Conservation (phyloP, 176 grass and related monocot species). For the Hordeum marinum region DNA sequence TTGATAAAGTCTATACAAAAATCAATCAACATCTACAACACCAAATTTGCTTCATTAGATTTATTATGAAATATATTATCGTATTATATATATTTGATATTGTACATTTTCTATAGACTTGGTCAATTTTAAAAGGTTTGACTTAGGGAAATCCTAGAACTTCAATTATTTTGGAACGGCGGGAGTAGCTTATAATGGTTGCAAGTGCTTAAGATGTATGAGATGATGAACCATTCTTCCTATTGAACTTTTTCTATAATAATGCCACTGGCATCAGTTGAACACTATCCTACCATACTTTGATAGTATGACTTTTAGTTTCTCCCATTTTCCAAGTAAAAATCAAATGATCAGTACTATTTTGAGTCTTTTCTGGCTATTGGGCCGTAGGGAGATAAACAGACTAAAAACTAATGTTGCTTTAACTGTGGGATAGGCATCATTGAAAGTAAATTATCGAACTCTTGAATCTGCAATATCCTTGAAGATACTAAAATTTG, state of each 20-base stretch:
- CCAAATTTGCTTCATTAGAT: no score
- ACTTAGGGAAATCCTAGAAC: no score
- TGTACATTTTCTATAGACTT: no score
- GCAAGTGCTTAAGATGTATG: not conserved
- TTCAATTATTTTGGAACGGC: no score
- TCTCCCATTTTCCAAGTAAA: not conserved
- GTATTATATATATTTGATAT: no score
- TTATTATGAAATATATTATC: no score
- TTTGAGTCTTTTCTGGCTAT: not conserved
- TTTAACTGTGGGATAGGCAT: not conserved
- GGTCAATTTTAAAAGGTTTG: no score
- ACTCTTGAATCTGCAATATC: not conserved
- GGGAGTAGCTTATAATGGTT: no score
- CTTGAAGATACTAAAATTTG: not conserved
- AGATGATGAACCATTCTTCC: not conserved
- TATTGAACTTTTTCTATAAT: not conserved
- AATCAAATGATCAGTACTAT: not conserved
- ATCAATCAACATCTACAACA: no score
- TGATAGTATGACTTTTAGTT: not conserved
- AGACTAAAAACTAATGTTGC: constrained; percentile 2
- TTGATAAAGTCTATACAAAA: no score
- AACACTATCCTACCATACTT: not conserved
- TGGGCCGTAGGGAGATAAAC: not conserved
- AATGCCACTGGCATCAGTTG: not conserved
- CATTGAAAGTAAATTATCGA: not conserved